Evolutionary conservation across 179 eudicot genomes (phyloP).

Genomic region (Patellifolia procumbens): DNA sequence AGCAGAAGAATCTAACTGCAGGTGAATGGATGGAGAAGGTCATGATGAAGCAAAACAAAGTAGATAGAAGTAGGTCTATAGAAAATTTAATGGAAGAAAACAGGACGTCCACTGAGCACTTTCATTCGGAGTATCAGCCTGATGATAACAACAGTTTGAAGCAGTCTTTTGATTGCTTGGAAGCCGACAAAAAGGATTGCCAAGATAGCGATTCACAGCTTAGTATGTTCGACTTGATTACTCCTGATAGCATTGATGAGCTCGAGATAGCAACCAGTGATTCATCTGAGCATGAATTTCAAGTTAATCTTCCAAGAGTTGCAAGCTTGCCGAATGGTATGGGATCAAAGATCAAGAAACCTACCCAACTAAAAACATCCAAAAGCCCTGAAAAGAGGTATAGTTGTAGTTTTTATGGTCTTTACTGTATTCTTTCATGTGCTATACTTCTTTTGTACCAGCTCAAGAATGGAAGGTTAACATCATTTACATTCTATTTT

Average conservation of each 20-base stretch:
- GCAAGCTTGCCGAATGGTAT: conserved; percentile 35
- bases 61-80: conserved; percentile 29
- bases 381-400: conserved; percentile 44
- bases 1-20: conserved; percentile 47
- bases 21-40: conserved; percentile 80
- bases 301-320: conserved; percentile 31
- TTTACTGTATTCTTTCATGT: background rate
- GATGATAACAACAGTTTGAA: conserved; percentile 19
- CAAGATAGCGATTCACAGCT: conserved; percentile 28
- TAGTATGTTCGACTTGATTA: conserved; percentile 28
- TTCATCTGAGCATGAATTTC: conserved; percentile 42
- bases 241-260: conserved; percentile 41
- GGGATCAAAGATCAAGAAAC: conserved; percentile 37
- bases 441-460: conserved; percentile 1
- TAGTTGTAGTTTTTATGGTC: background rate
- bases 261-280: conserved; percentile 45
- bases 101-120: conserved; percentile 21
- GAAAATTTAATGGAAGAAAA: conserved; percentile 23
- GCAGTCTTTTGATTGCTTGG: conserved; percentile 21
- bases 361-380: conserved; percentile 22
- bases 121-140: conserved; percentile 10
- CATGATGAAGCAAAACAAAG: conserved; percentile 53
- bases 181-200: conserved; percentile 13
- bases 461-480: background rate
- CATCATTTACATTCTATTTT: too few species aligned